Evolutionary conservation across 352 stramenopile species (phyloP), one percentile per base, ranked within the genome.

Genomic region (Pythium aphanidermatum): DNA sequence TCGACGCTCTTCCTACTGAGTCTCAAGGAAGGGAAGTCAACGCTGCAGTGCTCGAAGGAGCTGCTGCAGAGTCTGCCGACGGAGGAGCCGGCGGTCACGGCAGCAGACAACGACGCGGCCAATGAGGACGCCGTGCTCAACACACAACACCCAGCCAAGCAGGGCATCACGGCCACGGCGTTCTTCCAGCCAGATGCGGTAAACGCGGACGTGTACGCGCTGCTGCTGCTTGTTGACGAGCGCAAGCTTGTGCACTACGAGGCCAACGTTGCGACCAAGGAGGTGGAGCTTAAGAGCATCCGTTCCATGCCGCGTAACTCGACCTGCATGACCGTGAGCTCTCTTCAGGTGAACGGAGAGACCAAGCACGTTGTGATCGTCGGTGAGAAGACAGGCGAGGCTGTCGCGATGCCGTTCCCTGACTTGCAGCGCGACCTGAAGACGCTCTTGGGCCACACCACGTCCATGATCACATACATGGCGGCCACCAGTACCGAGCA

Each of bases 381-480:
- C 23, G 79, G 75, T 24, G 78, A 87, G 48, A 93, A 93, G 67
- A 88, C 81, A 4, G 81, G 81, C 23, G 79, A 93, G 49, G 75
- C 68, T n/a, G 63, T 90, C 23, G 81, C 74, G 38, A 70, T 86
- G 51, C 81, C 77, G 2, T 84, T 93, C 57, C 81, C 74, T 4
- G 67, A 86, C 52, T 61, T 89, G 14, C 48, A 63, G 19, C 63
- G 74, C 30, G 74, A 86, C 39, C 47, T 78, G 31, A 87, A 85
- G 72, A 83, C 66, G 44, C 60, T 93, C 29, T 49, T 93, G 43
- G 74, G 73, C 34, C 82, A 93, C 67, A 93, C 82, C 28, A 92
- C 82, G 41, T 93, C 82, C 19, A 93, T 93, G 74, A 72, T 93
- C 62, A 89, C 79, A 35, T 63, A 83, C 58, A 59, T 93, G 48